Evolutionary conservation across 192 early-diverging fungal genomes (phyloP).

Genomic region (Phycomyces nitens): DNA sequence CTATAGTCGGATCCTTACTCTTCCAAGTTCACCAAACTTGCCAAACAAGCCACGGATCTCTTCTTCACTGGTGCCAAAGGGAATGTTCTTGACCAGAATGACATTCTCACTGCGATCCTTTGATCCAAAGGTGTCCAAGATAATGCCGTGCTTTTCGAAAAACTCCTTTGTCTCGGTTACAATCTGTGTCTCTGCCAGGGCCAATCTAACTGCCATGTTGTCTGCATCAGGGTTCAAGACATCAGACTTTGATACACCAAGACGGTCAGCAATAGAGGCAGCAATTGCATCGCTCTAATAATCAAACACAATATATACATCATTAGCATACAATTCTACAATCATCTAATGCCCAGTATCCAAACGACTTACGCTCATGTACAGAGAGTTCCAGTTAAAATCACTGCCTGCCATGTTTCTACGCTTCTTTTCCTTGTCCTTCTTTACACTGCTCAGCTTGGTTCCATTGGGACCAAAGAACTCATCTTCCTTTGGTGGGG

Average conservation of each 20-base stretch:
- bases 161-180: constrained; percentile 92
- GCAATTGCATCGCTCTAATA: constrained; percentile 84
- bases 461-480: constrained; percentile 46
- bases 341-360: too few relatives aligned
- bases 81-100: constrained; percentile 95
- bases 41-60: constrained; percentile 82
- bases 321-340: too few relatives aligned
- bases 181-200: constrained; percentile 96
- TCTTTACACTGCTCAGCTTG: constrained; percentile 68
- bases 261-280: constrained; percentile 90
- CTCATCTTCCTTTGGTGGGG: constrained; percentile 52
- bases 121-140: constrained; percentile 72
- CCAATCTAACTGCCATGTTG: constrained; percentile 88
- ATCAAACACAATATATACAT: constrained; percentile 13
- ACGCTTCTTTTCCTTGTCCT: constrained; percentile 75
- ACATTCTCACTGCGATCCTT: constrained; percentile 84
- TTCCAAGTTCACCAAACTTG: constrained; percentile 83
- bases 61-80: constrained; percentile 74
- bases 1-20: too few relatives aligned
- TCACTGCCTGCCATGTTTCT: constrained; percentile 76
- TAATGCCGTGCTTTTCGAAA: constrained; percentile 82
- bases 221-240: constrained; percentile 84
- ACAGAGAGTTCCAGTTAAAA: constrained; percentile 96
- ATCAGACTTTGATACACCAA: constrained; percentile 88
- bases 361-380: constrained; percentile 80